Evolutionary conservation across 2,329 filamentous ascomycete genomes (phyloP).

Genomic region (Capronia coronata): DNA sequence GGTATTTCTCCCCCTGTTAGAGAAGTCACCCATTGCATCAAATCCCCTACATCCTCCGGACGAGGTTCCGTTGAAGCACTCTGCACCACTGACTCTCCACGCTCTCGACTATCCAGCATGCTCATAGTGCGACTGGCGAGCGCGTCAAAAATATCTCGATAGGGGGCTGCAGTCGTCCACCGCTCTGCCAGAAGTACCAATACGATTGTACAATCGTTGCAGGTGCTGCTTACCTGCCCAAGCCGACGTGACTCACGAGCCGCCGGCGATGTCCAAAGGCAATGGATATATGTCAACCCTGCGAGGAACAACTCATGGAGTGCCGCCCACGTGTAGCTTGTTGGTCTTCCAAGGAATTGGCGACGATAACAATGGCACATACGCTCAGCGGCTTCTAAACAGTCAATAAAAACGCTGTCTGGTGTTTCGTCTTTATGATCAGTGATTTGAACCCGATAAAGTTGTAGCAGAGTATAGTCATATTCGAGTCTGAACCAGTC

Average conservation of each 20-base stretch:
- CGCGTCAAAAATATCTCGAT: slow-evolving; percentile 34
- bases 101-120: slow-evolving; percentile 1
- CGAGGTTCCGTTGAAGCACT: too few relatives aligned
- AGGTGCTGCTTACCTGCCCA: slow-evolving; percentile 28
- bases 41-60: too few relatives aligned
- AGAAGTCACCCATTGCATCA: too few relatives aligned
- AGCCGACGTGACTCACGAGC: slow-evolving; percentile 16
- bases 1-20: too few relatives aligned
- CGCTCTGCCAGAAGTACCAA: slow-evolving; percentile 33
- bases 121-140: slow-evolving; percentile 21
- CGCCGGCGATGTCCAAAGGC: slow-evolving; percentile 32
- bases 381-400: slow-evolving; percentile 16
- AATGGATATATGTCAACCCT: slow-evolving; percentile 32
- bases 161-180: slow-evolving; percentile 27
- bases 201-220: slow-evolving; percentile 31
- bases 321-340: slow-evolving; percentile 25
- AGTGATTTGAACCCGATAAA: slow-evolving; percentile 28
- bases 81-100: too few relatives aligned
- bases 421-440: slow-evolving; percentile 9
- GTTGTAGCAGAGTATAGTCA: slow-evolving; percentile 24
- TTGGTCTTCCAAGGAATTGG: slow-evolving; percentile 15
- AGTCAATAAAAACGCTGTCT: slow-evolving; percentile 28
- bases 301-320: slow-evolving; percentile 29
- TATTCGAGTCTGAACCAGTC: slow-evolving; percentile 24
- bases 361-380: slow-evolving; percentile 3